Evolutionary conservation across 148 eudicot genomes (phyloP).

Genomic region (Heliosperma pusillum): DNA sequence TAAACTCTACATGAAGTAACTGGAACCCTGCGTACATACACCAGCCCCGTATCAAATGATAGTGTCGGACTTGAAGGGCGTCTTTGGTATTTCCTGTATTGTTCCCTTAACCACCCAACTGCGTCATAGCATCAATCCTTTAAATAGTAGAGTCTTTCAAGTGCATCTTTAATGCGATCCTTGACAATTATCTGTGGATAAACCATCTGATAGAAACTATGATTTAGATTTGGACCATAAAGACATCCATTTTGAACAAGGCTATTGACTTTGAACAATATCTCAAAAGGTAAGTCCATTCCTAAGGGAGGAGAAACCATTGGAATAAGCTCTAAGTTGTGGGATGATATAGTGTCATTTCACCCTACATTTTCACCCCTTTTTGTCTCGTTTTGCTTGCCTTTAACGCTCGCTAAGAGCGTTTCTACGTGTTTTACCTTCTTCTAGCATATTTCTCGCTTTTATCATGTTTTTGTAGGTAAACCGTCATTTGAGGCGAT

Average conservation of each 20-base stretch:
- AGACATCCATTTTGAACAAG: conserved; percentile 79
- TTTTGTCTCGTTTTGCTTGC: no score
- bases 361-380: no score
- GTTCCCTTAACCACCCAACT: conserved; percentile 47
- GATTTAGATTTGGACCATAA: conserved; percentile 58
- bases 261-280: conserved; percentile 56
- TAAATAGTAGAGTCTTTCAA: conserved; percentile 48
- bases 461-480: no score
- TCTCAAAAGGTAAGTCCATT: conserved; percentile 45
- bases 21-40: conserved; percentile 62
- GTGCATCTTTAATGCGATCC: conserved; percentile 45
- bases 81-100: conserved; percentile 38
- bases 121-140: conserved; percentile 90
- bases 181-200: conserved; percentile 46
- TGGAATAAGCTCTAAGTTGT: conserved; percentile 50
- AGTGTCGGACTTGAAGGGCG: conserved; percentile 45
- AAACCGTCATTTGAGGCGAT: no score
- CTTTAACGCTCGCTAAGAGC: no score
- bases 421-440: no score
- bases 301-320: conserved; percentile 52
- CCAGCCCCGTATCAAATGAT: conserved; percentile 60
- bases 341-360: no score
- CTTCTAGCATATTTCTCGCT: no score
- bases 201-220: conserved; percentile 50
- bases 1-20: conserved; percentile 74